Base-by-base conservation (phyloP, 805 yeast genomes). In the Wickerhamomyces chaumierensis region DNA sequence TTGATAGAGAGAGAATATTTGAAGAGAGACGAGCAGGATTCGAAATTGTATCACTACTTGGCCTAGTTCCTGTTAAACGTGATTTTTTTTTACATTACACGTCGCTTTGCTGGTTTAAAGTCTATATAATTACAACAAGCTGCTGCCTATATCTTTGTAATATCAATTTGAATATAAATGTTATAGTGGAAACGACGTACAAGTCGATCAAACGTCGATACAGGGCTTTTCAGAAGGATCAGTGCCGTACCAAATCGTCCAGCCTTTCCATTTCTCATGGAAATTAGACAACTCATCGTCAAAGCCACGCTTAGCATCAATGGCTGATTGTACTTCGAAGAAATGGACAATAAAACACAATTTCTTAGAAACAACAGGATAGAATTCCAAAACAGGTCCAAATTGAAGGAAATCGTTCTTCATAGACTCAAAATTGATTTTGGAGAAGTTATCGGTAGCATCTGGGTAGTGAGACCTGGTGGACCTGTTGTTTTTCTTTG, bases 1-100 rank as follows among this genome's bases (percentile, higher is more conserved):
- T 60, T 87, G 43, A 64, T 88, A 33, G 94, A 84, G 39, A 74
- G 83, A 48, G 96, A 88, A 52, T 87, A 87, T 49, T 54, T 88
- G 38, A 78, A 75, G 44, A 70, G 95, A 52, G 84, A 80, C 51
- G 70, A 72, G 0, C 72, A 72, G 0, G 77, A 78, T 43, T 59
- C 75, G 35, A 65, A 66, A 36, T 44, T 73, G 5, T 85, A 82
- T 56, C 78, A 75, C 48, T 83, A 83, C 54, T 61, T 83, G 40
- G 94, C 90, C 9, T 31, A 13, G n/a, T 21, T 21, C 11, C 25
- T 21, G n/a, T n/a, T n/a, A n/a, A n/a, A n/a, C n/a, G n/a, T n/a
- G n/a, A n/a, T n/a, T n/a, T n/a, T n/a, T n/a, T n/a, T n/a, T n/a
- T n/a, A n/a, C n/a, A n/a, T n/a, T n/a, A n/a, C n/a, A n/a, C n/a